These are phyloP conservation scores for Trametes cubensis DNA, from an alignment of 768 basidiomycete genomes.

Conservation along the genomic window DNA sequence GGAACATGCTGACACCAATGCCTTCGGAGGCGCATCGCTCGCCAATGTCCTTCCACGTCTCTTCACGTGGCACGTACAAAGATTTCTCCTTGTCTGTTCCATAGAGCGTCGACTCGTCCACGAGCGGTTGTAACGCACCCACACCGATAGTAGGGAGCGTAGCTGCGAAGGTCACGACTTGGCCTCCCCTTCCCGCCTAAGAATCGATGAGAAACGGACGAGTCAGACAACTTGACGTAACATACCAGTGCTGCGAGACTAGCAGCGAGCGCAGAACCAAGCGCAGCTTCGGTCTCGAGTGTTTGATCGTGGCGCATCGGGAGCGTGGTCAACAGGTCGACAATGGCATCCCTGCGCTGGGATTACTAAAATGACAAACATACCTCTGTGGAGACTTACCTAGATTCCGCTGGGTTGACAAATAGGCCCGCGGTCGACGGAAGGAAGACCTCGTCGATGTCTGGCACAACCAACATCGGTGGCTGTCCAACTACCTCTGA, in stretches of 20 bases:
- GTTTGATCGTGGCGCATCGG: conserved; percentile 61
- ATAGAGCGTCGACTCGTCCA: conserved; percentile 66
- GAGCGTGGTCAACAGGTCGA: conserved; percentile 64
- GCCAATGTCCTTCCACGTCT: conserved; percentile 78
- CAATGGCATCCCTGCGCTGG: conserved; percentile 54
- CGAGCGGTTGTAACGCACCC: conserved; percentile 62
- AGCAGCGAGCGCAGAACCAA: conserved; percentile 78
- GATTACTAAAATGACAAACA: not conserved
- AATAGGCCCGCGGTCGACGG: conserved; percentile 76
- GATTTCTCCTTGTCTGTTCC: conserved; percentile 86
- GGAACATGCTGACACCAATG: conserved; percentile 86
- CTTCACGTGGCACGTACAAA: conserved; percentile 78
- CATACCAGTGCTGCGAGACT: conserved; percentile 58
- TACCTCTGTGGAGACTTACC: conserved; percentile 48
- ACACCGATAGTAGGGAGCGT: conserved; percentile 71
- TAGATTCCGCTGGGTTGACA: conserved; percentile 69
- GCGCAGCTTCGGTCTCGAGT: conserved; percentile 56
- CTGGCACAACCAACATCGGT: conserved; percentile 79
- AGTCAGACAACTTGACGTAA: not conserved
- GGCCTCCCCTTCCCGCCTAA: conserved; percentile 74
- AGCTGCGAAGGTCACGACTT: conserved; percentile 72
- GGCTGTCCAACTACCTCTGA: conserved; percentile 48
- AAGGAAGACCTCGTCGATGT: conserved; percentile 90
- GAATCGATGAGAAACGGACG: conserved; percentile 1
- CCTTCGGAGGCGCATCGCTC: conserved; percentile 90